Percentiles rank a stretch among this genome's conserved stretches.
These are phyloP conservation scores for Pythium aristosporum DNA, from an alignment of 352 stramenopile genomes.

Conservation along the genomic window DNA sequence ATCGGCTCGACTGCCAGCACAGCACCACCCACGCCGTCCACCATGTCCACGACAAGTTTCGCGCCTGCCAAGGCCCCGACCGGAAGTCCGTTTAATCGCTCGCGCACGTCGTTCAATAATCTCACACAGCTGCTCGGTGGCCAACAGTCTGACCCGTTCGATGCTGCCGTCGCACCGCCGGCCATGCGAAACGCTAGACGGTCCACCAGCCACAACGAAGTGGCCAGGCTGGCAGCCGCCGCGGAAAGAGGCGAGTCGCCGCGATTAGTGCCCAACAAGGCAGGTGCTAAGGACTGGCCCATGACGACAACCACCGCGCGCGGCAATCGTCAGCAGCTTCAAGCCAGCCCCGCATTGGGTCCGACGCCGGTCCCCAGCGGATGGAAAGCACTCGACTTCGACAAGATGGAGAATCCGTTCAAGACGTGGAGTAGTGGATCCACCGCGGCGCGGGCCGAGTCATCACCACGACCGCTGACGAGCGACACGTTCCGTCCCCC, in stretches of 20 bases:
- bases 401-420: conserved; percentile 68
- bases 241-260: conserved; percentile 4
- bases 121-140: conserved; percentile 23
- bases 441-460: conserved; percentile 29
- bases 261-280: conserved; percentile 2
- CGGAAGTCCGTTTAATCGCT: conserved; percentile 21
- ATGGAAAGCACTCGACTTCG: conserved; percentile 68
- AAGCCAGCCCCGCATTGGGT: conserved; percentile 1
- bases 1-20: not conserved
- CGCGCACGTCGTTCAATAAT: conserved; percentile 29
- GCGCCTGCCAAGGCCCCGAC: not conserved
- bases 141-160: conserved; percentile 27
- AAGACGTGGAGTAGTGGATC: conserved; percentile 66
- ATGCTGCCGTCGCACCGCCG: conserved; percentile 35
- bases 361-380: conserved; percentile 12
- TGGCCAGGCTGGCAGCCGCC: conserved; percentile 24
- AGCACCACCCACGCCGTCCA: not conserved
- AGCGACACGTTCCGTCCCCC: conserved; percentile 55
- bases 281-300: conserved; percentile 43
- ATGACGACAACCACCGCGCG: conserved; percentile 1
- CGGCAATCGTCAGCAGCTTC: conserved; percentile 8
- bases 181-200: conserved; percentile 49
- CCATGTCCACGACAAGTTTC: not conserved
- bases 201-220: conserved; percentile 68
- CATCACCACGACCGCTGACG: conserved; percentile 42